A percentile compares a stretch with the other conserved stretches of the same genome.
phyloP scores from a whole-genome alignment of 106 monocot species.

The Platanthera zijinensis region DNA sequence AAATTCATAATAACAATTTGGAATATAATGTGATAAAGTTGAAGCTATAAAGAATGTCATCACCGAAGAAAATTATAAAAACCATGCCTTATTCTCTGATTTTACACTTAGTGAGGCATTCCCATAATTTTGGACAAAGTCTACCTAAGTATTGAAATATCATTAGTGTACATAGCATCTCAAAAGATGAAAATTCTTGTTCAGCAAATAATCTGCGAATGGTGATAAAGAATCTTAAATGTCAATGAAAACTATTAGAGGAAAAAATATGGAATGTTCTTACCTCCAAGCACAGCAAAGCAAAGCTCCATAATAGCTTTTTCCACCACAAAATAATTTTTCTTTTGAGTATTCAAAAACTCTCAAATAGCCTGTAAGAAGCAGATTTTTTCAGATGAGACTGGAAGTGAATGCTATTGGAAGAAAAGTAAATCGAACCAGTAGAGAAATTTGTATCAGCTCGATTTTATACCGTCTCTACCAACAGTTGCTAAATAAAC shows the following conservation, averaged over 20 bases:
- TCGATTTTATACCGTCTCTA: conserved; percentile 65
- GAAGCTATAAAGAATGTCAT: no score
- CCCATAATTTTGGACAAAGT: not conserved
- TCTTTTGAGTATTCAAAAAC: conserved; percentile 86
- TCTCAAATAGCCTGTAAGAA: conserved; percentile 76
- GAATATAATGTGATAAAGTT: no score
- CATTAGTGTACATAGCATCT: not conserved
- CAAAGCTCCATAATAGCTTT: conserved; percentile 95
- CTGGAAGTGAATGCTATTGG: not conserved
- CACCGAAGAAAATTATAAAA: no score
- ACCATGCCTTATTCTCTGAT: no score
- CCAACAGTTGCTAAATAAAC: conserved; percentile 77
- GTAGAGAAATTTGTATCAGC: conserved; percentile 3
- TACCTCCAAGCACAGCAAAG: conserved; percentile 99
- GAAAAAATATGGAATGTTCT: not conserved
- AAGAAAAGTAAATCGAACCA: not conserved
- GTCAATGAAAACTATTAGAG: not conserved
- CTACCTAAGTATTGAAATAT: not conserved
- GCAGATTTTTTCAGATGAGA: not conserved
- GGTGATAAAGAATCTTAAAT: not conserved
- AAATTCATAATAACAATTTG: no score
- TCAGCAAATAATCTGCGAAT: not conserved
- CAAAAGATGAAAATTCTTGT: not conserved
- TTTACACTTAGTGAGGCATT: not conserved
- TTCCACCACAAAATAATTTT: conserved; percentile 84